phyloP scores from a whole-genome alignment of 441 rosid genomes.

The Lepidium campestre region DNA sequence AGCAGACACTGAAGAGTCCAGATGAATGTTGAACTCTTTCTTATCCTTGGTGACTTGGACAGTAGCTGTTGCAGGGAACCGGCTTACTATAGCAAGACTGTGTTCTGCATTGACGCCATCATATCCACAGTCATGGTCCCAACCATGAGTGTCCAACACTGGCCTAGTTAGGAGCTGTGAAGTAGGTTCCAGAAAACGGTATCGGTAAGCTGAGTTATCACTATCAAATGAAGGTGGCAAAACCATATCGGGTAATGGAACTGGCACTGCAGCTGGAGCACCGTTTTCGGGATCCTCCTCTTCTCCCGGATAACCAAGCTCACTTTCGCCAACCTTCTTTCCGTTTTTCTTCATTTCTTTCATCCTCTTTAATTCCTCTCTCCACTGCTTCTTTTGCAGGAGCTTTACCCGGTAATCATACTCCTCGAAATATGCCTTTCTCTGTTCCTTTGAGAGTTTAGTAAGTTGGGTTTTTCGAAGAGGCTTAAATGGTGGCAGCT shows the following conservation, averaged over 20 bases:
- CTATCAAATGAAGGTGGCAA: slow-evolving; percentile 76
- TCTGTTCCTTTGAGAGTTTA: slow-evolving; percentile 61
- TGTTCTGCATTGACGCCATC: slow-evolving; percentile 69
- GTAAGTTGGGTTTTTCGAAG: slow-evolving; percentile 60
- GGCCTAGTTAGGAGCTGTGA: slow-evolving; percentile 77
- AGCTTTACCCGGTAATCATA: slow-evolving; percentile 80
- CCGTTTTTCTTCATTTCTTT: slow-evolving; percentile 72
- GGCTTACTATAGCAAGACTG: slow-evolving; percentile 45
- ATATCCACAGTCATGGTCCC: slow-evolving; percentile 93
- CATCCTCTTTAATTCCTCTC: slow-evolving; percentile 64
- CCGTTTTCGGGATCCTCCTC: slow-evolving; percentile 57
- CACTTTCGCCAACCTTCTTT: slow-evolving; percentile 38
- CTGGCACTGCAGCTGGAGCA: slow-evolving; percentile 73
- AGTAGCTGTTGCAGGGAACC: slow-evolving; percentile 54
- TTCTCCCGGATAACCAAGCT: slow-evolving; percentile 39
- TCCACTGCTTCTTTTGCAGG: slow-evolving; percentile 74
- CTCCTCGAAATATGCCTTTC: slow-evolving; percentile 69
- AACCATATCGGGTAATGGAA: slow-evolving; percentile 75
- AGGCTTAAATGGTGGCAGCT: slow-evolving; percentile 93
- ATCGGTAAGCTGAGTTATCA: slow-evolving; percentile 76
- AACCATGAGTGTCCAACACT: slow-evolving; percentile 72
- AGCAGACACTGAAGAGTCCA: slow-evolving; percentile 66
- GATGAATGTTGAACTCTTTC: slow-evolving; percentile 72
- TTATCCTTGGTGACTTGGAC: slow-evolving; percentile 79
- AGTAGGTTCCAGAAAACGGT: slow-evolving; percentile 75